Percentiles rank a stretch among this genome's conserved stretches.
phyloP scores from a whole-genome alignment of 73 alveolate species.

The Urostyla sp. region DNA sequence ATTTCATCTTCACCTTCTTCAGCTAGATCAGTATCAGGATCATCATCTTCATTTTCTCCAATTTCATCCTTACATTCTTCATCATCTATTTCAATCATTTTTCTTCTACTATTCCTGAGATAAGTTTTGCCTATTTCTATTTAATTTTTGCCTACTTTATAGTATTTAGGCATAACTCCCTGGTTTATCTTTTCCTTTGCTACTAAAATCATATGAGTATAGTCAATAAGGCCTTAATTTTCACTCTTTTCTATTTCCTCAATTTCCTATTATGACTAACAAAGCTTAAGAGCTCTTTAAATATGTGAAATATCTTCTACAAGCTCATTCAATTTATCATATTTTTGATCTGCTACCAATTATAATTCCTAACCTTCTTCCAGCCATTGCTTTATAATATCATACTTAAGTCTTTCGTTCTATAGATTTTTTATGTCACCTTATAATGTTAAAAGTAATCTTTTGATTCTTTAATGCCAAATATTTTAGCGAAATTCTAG shows the following conservation, averaged over 20 bases:
- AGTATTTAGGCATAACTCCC: slow-evolving; percentile 10
- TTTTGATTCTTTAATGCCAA: background rate
- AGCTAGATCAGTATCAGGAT: slow-evolving; percentile 24
- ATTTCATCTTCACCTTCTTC: background rate
- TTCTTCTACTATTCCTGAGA: background rate
- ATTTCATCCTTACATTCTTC: background rate
- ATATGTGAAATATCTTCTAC: slow-evolving; percentile 33
- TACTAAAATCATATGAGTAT: background rate
- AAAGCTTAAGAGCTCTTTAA: slow-evolving; percentile 12
- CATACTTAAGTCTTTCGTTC: background rate
- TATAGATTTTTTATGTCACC: background rate
- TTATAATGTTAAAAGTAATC: background rate
- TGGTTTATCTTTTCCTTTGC: background rate
- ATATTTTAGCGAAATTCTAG: slow-evolving; percentile 13
- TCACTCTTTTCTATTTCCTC: background rate
- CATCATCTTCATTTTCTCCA: slow-evolving; percentile 31
- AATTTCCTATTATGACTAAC: slow-evolving; percentile 3
- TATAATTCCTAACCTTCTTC: slow-evolving; percentile 39
- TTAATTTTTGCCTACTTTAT: background rate
- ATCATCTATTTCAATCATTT: background rate
- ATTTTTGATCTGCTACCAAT: slow-evolving; percentile 9
- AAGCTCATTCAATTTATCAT: slow-evolving; percentile 24
- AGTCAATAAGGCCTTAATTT: background rate
- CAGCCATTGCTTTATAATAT: background rate
- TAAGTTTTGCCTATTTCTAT: background rate